Conservation (phyloP, 352 stramenopile species). For the Pilasporangium apinafurcum region DNA sequence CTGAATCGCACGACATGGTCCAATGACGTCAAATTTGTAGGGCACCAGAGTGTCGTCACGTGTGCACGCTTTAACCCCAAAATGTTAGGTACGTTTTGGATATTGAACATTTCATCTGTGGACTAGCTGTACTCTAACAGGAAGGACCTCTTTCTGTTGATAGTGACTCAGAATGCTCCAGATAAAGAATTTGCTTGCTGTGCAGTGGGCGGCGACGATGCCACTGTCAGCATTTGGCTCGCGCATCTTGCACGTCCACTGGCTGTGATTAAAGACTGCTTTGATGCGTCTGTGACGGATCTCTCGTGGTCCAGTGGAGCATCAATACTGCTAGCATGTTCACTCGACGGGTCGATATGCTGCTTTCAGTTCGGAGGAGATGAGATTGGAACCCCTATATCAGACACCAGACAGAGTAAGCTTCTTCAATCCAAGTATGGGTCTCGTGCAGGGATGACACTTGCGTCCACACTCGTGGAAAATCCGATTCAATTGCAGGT, state of each 20-base stretch:
- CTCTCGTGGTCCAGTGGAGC: slow-evolving; percentile 56
- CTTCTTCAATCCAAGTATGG: slow-evolving; percentile 82
- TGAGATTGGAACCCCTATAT: slow-evolving; percentile 68
- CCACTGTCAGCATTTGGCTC: slow-evolving; percentile 83
- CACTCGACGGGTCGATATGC: slow-evolving; percentile 78
- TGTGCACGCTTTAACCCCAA: slow-evolving; percentile 80
- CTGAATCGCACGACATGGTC: slow-evolving; percentile 71
- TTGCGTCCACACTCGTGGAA: slow-evolving; percentile 72
- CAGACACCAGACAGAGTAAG: slow-evolving; percentile 69
- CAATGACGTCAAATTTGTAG: slow-evolving; percentile 85
- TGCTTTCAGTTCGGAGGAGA: slow-evolving; percentile 67
- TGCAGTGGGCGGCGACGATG: slow-evolving; percentile 74
- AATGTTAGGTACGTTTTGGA: slow-evolving; percentile 38
- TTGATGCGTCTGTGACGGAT: slow-evolving; percentile 79
- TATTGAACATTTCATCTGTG: background rate
- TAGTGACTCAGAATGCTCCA: slow-evolving; percentile 39
- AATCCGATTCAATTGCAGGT: slow-evolving; percentile 79
- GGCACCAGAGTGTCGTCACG: slow-evolving; percentile 73
- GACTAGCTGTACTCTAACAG: background rate
- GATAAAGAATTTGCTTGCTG: slow-evolving; percentile 86
- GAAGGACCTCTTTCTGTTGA: background rate
- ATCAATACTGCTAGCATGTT: slow-evolving; percentile 64
- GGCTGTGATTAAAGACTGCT: slow-evolving; percentile 78
- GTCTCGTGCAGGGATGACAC: slow-evolving; percentile 69
- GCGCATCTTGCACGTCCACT: slow-evolving; percentile 70